Base-by-base conservation (phyloP, 176 grass and related monocot genomes). In the Pontederia crassipes region DNA sequence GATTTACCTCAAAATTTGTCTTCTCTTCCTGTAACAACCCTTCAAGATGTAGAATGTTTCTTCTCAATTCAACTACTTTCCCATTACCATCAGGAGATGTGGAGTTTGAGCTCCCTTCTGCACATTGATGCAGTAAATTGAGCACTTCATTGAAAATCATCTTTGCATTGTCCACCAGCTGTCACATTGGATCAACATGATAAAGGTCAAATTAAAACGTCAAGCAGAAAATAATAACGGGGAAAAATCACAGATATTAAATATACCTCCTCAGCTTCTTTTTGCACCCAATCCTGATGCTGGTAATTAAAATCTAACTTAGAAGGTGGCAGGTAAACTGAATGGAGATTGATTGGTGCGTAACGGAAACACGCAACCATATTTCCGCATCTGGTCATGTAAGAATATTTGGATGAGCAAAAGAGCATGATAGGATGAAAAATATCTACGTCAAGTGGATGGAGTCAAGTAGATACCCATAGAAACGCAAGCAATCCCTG, bases 401-500 rank as follows among this genome's bases (percentile, higher is more conserved):
- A 35, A 17, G 6, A 32, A 48, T 10, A 40, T 40, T 51, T 8
- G 4, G n/a, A 65, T 51, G 18, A 65, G 48, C 45, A 16, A 28
- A 59, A 48, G 15, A 64, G 59, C 46, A 69, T 66, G 52, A 71
- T 52, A 68, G 70, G 57, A 72, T 73, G 14, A 76, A 72, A 72
- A 49, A 12, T 16, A 72, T 64, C 29, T 8, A 28, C 10, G 45
- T 35, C 11, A 61, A 45, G 55, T 11, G 5, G 49, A 20, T 0
- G 15, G 4, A 13, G 15, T 11, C 49, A 69, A 67, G 48, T n/a
- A 55, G 51, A 46, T 92, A 98, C 93, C 93, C 84, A 11, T 98
- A 98, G 73, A 98, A 98, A 48, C 93, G 87, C 73, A 98, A 79
- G 77, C 93, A 98, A 74, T 98, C 87, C 71, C 93, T 82, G 77